phyloP scores from a whole-genome alignment of 2,329 filamentous ascomycete genomes.

The Colletotrichum tofieldiae region DNA sequence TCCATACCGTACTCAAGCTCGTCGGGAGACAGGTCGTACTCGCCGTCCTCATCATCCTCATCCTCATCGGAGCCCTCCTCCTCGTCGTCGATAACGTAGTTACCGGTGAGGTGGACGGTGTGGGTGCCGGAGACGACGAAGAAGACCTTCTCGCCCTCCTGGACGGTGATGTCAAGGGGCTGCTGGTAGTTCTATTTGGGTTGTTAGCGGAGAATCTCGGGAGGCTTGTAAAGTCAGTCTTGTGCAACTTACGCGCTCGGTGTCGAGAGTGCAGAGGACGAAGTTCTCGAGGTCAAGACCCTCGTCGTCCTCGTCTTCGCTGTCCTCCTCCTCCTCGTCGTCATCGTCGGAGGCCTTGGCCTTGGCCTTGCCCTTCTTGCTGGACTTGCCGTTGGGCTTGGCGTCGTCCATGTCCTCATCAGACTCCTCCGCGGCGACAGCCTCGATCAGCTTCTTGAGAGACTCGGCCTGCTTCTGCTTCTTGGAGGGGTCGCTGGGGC shows the following conservation, averaged over 20 bases:
- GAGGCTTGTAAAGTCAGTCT: neutral
- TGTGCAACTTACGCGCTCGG: slow-evolving; percentile 79
- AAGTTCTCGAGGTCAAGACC: slow-evolving; percentile 85
- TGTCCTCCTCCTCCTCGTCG: slow-evolving; percentile 67
- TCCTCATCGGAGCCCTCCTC: slow-evolving; percentile 76
- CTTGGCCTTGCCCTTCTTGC: slow-evolving; percentile 80
- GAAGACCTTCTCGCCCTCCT: slow-evolving; percentile 90
- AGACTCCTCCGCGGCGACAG: slow-evolving; percentile 70
- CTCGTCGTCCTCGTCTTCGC: slow-evolving; percentile 73
- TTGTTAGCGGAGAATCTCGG: slow-evolving; percentile 19
- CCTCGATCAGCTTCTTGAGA: slow-evolving; percentile 83
- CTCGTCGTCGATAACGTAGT: slow-evolving; percentile 86
- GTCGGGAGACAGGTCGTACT: slow-evolving; percentile 87
- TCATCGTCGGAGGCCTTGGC: slow-evolving; percentile 78
- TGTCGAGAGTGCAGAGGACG: slow-evolving; percentile 96
- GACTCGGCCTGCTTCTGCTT: slow-evolving; percentile 86
- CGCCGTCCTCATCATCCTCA: slow-evolving; percentile 77
- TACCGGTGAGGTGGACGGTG: slow-evolving; percentile 92
- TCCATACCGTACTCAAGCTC: slow-evolving; percentile 84
- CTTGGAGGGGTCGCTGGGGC: slow-evolving; percentile 92
- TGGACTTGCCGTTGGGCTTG: slow-evolving; percentile 72
- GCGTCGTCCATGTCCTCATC: slow-evolving; percentile 84
- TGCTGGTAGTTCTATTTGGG: slow-evolving; percentile 88
- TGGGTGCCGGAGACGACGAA: slow-evolving; percentile 94
- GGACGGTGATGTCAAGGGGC: slow-evolving; percentile 91